Conservation (phyloP, 2,329 filamentous ascomycete genomes). For the Penicillium sp. region DNA sequence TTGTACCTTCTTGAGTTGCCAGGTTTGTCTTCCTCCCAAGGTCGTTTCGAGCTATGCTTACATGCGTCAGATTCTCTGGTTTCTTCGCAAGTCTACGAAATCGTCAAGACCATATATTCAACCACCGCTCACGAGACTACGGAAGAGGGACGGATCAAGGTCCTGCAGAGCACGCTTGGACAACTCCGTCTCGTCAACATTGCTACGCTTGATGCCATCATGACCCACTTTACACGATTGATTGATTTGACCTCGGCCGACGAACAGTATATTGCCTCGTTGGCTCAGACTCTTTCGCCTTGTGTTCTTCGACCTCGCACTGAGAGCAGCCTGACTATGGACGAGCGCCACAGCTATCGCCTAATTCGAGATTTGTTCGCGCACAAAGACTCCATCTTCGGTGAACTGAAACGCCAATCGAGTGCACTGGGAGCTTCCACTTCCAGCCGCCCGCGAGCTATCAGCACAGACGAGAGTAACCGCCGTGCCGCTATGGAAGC, state of each 20-base stretch:
- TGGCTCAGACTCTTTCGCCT: slow-evolving; percentile 74
- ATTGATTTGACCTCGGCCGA: slow-evolving; percentile 96
- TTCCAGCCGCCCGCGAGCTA: slow-evolving; percentile 70
- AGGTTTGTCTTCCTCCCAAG: slow-evolving; percentile 57
- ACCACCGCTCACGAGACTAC: slow-evolving; percentile 73
- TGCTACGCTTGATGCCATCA: slow-evolving; percentile 95
- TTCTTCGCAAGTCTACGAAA: slow-evolving; percentile 97
- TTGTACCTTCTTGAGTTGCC: slow-evolving; percentile 93
- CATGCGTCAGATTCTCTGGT: slow-evolving; percentile 80
- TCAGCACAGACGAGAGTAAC: slow-evolving; percentile 94
- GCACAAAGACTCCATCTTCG: slow-evolving; percentile 94
- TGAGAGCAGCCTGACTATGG: slow-evolving; percentile 88
- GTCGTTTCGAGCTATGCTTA: slow-evolving; percentile 7
- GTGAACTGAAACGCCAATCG: slow-evolving; percentile 78
- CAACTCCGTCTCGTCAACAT: slow-evolving; percentile 96
- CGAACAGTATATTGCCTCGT: slow-evolving; percentile 72
- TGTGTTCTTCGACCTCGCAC: slow-evolving; percentile 84
- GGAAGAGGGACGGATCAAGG: slow-evolving; percentile 77
- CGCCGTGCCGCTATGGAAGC: slow-evolving; percentile 93
- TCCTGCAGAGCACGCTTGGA: slow-evolving; percentile 92
- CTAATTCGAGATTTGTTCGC: slow-evolving; percentile 88
- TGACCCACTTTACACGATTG: slow-evolving; percentile 95
- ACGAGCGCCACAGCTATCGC: slow-evolving; percentile 89
- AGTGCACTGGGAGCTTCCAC: slow-evolving; percentile 47
- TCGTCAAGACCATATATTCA: slow-evolving; percentile 94